Percentiles rank a stretch among this genome's conserved stretches.
Evolutionary conservation across 2,329 filamentous ascomycete species (phyloP).

Genomic region (Aschersonia sp.): DNA sequence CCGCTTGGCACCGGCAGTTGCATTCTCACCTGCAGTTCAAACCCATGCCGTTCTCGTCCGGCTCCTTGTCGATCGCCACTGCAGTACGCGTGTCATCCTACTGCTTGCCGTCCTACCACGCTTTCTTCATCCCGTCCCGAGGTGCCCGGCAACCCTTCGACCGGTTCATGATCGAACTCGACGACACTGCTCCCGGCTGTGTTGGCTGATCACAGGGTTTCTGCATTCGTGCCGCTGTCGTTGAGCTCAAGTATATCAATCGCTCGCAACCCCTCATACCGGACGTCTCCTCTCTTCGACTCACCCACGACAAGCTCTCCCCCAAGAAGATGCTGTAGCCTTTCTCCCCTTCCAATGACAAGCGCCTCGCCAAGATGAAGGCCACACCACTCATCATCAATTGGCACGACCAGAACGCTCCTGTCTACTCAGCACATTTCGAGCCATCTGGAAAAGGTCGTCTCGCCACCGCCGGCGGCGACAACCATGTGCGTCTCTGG

Average conservation of each 20-base stretch:
- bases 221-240: too few species aligned
- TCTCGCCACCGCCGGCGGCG: slow-evolving; percentile 85
- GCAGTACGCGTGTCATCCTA: background rate
- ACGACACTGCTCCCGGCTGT: too few species aligned
- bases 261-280: too few species aligned
- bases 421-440: slow-evolving; percentile 95
- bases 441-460: slow-evolving; percentile 84
- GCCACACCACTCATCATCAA: slow-evolving; percentile 91
- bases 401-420: slow-evolving; percentile 96
- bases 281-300: too few species aligned
- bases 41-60: background rate
- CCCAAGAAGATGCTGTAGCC: slow-evolving; percentile 8
- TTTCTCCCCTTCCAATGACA: background rate
- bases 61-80: background rate
- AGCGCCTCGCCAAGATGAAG: slow-evolving; percentile 54
- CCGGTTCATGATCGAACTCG: background rate
- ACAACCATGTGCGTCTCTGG: slow-evolving; percentile 95
- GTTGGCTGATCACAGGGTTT: too few species aligned
- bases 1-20: background rate
- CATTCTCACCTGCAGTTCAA: background rate
- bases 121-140: background rate
- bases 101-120: background rate
- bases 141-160: background rate
- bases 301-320: too few species aligned
- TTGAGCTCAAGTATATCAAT: too few species aligned